Evolutionary conservation across 352 stramenopile species (phyloP), one percentile per base, ranked within the genome.

Genomic region (Paralagenidium karlingii): DNA sequence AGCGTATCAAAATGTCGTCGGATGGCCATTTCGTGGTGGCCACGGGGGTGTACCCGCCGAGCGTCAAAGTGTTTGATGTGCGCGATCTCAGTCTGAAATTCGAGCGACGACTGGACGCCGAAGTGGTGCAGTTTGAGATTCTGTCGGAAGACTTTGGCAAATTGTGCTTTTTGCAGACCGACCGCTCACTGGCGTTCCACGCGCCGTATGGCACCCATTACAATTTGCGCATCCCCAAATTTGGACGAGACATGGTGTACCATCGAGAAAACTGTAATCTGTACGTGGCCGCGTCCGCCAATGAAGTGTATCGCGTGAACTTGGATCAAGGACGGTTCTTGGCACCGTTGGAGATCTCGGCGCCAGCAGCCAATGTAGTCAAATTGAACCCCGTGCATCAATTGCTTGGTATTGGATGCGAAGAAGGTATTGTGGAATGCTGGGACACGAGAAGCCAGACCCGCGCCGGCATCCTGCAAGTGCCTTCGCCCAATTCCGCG

Each of bases 21-120:
- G 95, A 99, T 69, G 94, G 94, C 32, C 77, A 96, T 36, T 99
- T 90, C 64, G 86, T 99, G 25, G 74, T 99, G 12, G 93, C 94
- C 2, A 86, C 85, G 20, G 96, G 96, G 16, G 94, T 93, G 26
- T 99, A 99, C 69, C 87, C 88, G 45, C 96, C 96, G 7, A 77
- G 79, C 19, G 86, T 99, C 45, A 96, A 98, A 51, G 96, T 97
- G 18, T 95, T 84, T 47, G 82, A 94, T 48, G 79, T 95, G 26
- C 66, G 81, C 38, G 94, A 99, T 43, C 69, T 99, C 45, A 95
- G 88, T 55, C 84, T 99, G 73, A 99, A 99, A 60, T 99, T 99
- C 63, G 93, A 99, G 68, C 68, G 96, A 30, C 94, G 97, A 24
- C 59, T 99, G 20, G 89, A 98, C 66, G 70, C 79, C 26, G 94